Conservation (phyloP, 306 rosid genomes). For the Cicer cuneatum region DNA sequence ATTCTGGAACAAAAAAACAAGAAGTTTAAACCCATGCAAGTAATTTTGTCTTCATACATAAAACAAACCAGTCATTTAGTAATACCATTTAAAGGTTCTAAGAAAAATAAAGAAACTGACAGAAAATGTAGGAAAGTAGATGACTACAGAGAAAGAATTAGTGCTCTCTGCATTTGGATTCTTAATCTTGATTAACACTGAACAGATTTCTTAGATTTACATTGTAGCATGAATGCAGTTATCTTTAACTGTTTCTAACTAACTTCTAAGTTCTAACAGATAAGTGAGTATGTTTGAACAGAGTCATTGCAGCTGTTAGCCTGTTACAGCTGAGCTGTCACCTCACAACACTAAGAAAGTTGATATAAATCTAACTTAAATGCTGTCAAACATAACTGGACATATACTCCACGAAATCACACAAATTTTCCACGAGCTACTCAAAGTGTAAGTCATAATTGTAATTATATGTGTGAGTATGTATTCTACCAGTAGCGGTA, state of each 20-base stretch:
- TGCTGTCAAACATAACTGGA: neutral
- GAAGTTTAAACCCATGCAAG: slow-evolving; percentile 10
- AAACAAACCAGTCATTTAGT: slow-evolving; percentile 32
- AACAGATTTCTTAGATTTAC: slow-evolving; percentile 8
- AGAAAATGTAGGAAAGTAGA: neutral
- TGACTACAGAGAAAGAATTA: neutral
- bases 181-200: neutral
- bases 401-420: neutral
- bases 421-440: slow-evolving; percentile 14
- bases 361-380: neutral
- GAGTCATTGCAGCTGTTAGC: neutral
- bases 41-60: slow-evolving; percentile 18
- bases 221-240: neutral
- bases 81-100: slow-evolving; percentile 5
- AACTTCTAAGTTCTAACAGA: neutral
- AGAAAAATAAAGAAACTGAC: slow-evolving; percentile 1
- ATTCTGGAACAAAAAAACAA: slow-evolving; percentile 55
- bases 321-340: neutral
- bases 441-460: neutral
- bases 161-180: slow-evolving; percentile 10
- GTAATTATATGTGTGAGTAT: neutral
- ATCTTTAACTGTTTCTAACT: neutral
- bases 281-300: neutral
- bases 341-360: neutral
- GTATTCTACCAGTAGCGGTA: slow-evolving; percentile 6